phyloP scores from a whole-genome alignment of 2,329 filamentous ascomycete genomes.

The Fusarium torulosum region DNA sequence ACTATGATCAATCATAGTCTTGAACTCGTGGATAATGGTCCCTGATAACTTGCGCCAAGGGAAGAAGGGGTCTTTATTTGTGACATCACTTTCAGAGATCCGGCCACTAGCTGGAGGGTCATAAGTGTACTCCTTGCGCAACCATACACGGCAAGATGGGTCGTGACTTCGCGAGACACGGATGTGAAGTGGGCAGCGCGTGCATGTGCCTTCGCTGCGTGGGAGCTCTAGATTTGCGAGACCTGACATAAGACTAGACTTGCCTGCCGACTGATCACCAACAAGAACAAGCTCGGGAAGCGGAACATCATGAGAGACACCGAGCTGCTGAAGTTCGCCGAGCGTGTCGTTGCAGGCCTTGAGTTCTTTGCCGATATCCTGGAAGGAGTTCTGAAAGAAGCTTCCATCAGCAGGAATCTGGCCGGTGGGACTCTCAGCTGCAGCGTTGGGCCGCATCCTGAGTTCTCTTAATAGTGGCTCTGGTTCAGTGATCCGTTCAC shows the following conservation, averaged over 20 bases:
- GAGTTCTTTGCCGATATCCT: conserved; percentile 71
- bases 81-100: conserved; percentile 62
- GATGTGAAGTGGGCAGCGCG: conserved; percentile 84
- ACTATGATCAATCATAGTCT: conserved; percentile 69
- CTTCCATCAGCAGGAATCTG: conserved; percentile 50
- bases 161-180: conserved; percentile 69
- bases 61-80: conserved; percentile 66
- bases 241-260: conserved; percentile 76
- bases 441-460: conserved; percentile 47
- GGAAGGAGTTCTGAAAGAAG: conserved; percentile 59
- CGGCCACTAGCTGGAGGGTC: conserved; percentile 55
- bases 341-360: conserved; percentile 76
- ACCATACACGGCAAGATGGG: conserved; percentile 77
- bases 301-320: conserved; percentile 76
- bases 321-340: conserved; percentile 76
- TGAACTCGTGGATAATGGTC: conserved; percentile 68
- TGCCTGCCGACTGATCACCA: conserved; percentile 87
- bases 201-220: conserved; percentile 78
- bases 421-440: conserved; percentile 44
- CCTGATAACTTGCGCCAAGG: conserved; percentile 71
- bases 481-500: conserved; percentile 53
- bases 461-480: conserved; percentile 56
- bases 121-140: conserved; percentile 75
- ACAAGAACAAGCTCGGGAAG: conserved; percentile 86
- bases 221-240: conserved; percentile 79